These are phyloP conservation scores for Candida ipomoeae DNA, from an alignment of 805 yeast genomes.

Conservation along the genomic window DNA sequence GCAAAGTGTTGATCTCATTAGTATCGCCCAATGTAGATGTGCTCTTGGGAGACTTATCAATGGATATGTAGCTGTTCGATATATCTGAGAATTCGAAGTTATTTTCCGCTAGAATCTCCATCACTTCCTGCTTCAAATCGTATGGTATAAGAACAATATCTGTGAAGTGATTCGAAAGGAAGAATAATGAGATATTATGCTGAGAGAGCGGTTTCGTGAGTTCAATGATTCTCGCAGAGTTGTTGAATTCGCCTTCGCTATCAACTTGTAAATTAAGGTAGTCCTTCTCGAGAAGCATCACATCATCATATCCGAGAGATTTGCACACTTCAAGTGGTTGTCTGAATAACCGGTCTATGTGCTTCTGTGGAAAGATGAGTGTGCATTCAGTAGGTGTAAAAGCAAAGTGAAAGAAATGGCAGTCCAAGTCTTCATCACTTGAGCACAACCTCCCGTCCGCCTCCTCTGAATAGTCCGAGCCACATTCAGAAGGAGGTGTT, in stretches of 20 bases:
- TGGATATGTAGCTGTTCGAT: conserved; percentile 39
- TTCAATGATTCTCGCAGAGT: conserved; percentile 48
- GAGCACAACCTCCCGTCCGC: neutral
- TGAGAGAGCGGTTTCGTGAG: conserved; percentile 56
- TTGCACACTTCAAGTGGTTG: conserved; percentile 35
- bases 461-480: conserved; percentile 3
- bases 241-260: conserved; percentile 54
- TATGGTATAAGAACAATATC: conserved; percentile 61
- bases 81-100: conserved; percentile 43
- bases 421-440: neutral
- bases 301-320: conserved; percentile 30
- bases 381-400: conserved; percentile 63
- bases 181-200: conserved; percentile 55
- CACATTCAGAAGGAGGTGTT: conserved; percentile 8
- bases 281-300: conserved; percentile 38
- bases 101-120: conserved; percentile 39
- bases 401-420: conserved; percentile 52
- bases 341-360: conserved; percentile 36
- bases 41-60: neutral
- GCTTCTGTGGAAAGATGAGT: conserved; percentile 44
- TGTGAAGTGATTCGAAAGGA: conserved; percentile 58
- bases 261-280: conserved; percentile 57
- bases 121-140: conserved; percentile 40
- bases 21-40: neutral
- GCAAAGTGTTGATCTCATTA: conserved; percentile 7